phyloP scores from a whole-genome alignment of 2,329 filamentous ascomycete genomes.

The Xylogone sp. region DNA sequence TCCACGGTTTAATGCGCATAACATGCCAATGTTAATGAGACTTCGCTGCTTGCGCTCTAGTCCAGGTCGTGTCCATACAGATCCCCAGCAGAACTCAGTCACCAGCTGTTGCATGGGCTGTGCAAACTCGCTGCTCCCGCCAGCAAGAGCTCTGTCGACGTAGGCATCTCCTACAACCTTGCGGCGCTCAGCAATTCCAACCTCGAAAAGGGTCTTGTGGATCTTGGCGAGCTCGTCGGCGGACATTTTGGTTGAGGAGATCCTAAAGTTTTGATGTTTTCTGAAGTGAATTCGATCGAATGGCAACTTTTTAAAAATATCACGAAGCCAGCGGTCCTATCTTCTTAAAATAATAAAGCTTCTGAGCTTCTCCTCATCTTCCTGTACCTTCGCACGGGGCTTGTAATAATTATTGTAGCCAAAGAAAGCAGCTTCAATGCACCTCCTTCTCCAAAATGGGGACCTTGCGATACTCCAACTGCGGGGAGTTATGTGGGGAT shows the following conservation, averaged over 20 bases:
- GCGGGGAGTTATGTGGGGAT: no score
- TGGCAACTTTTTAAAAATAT: no score
- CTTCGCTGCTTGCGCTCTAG: conserved; percentile 57
- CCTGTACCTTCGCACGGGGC: no score
- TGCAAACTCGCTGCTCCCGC: conserved; percentile 55
- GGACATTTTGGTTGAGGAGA: conserved; percentile 30
- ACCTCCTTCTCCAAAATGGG: neutral
- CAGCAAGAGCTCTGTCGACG: conserved; percentile 53
- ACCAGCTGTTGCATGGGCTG: conserved; percentile 58
- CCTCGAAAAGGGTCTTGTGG: conserved; percentile 55
- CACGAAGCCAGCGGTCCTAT: no score
- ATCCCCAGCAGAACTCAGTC: conserved; percentile 62
- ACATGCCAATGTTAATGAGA: conserved; percentile 62
- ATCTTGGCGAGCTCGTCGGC: conserved; percentile 34
- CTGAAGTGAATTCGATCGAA: neutral
- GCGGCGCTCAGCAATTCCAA: conserved; percentile 56
- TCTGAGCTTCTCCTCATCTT: no score
- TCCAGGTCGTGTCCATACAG: conserved; percentile 59
- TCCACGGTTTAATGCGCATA: conserved; percentile 56
- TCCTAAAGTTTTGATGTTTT: neutral
- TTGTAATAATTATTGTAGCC: neutral
- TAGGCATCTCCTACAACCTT: conserved; percentile 59
- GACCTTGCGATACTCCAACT: no score
- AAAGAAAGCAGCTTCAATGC: neutral
- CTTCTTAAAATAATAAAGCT: no score